Percentiles rank a stretch among this genome's conserved stretches.
These are phyloP conservation scores for Tetragonia tetragonoides DNA, from an alignment of 148 eudicot species.

Conservation along the genomic window DNA sequence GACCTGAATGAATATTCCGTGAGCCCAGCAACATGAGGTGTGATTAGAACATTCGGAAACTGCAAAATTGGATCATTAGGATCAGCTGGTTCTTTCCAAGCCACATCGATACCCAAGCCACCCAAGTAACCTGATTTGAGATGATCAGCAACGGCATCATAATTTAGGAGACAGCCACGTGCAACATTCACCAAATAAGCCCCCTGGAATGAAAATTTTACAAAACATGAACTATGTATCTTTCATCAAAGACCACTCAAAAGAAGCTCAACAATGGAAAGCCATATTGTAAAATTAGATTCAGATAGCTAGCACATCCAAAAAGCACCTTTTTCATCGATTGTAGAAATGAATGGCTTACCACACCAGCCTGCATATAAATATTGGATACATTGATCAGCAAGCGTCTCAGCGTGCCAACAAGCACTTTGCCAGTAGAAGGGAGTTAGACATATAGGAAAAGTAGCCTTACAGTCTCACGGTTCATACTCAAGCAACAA, in stretches of 20 bases:
- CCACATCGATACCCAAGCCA: constrained; percentile 93
- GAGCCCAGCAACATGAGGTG: constrained; percentile 98
- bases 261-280: background rate
- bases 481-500: constrained; percentile 80
- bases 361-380: constrained; percentile 64
- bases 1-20: constrained; percentile 65
- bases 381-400: constrained; percentile 17
- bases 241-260: constrained; percentile 3
- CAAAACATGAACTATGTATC: background rate
- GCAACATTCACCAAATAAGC: constrained; percentile 78
- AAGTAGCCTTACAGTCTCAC: constrained; percentile 59
- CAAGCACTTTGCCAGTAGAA: background rate
- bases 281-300: background rate
- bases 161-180: constrained; percentile 86
- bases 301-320: too few species aligned
- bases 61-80: constrained; percentile 75
- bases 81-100: constrained; percentile 94
- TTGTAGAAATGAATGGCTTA: constrained; percentile 64
- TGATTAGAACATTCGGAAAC: constrained; percentile 77
- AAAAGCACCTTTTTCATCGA: constrained; percentile 87
- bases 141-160: constrained; percentile 52
- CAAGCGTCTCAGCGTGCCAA: background rate
- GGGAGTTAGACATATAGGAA: background rate
- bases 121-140: constrained; percentile 84
- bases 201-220: constrained; percentile 47